Conservation (phyloP, 148 eudicot species). For the Silene latifolia region DNA sequence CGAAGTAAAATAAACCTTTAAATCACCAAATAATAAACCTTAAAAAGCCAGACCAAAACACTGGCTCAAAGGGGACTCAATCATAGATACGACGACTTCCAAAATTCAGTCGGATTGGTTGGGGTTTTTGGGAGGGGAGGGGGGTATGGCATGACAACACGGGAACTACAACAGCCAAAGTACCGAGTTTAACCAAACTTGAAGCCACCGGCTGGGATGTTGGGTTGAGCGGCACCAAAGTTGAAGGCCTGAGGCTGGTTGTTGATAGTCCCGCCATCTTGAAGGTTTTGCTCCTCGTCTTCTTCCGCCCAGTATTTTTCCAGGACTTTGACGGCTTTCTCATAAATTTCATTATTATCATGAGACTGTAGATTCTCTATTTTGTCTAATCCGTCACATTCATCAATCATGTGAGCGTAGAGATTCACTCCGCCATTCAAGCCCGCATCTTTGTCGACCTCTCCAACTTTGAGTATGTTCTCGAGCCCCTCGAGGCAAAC, state of each 20-base stretch:
- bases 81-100: conserved; percentile 16
- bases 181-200: conserved; percentile 38
- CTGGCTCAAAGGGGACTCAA: conserved; percentile 14
- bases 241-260: conserved; percentile 44
- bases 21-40: conserved; percentile 26
- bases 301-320: conserved; percentile 79
- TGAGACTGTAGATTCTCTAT: conserved; percentile 69
- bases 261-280: conserved; percentile 31
- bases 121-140: not conserved
- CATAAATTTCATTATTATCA: conserved; percentile 69
- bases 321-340: conserved; percentile 70
- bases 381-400: conserved; percentile 69
- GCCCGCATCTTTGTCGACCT: conserved; percentile 65
- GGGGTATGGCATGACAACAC: conserved; percentile 1
- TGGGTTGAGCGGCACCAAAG: conserved; percentile 50
- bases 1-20: conserved; percentile 16
- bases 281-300: conserved; percentile 40
- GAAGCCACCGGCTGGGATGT: conserved; percentile 56
- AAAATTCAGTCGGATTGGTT: conserved; percentile 20
- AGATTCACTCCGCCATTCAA: conserved; percentile 52
- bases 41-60: conserved; percentile 32
- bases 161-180: not conserved
- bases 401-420: conserved; percentile 69
- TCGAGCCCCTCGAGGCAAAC: conserved; percentile 86
- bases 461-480: conserved; percentile 77